These are phyloP conservation scores for Persicaria tinctoria DNA, from an alignment of 148 eudicot species.

Conservation along the genomic window DNA sequence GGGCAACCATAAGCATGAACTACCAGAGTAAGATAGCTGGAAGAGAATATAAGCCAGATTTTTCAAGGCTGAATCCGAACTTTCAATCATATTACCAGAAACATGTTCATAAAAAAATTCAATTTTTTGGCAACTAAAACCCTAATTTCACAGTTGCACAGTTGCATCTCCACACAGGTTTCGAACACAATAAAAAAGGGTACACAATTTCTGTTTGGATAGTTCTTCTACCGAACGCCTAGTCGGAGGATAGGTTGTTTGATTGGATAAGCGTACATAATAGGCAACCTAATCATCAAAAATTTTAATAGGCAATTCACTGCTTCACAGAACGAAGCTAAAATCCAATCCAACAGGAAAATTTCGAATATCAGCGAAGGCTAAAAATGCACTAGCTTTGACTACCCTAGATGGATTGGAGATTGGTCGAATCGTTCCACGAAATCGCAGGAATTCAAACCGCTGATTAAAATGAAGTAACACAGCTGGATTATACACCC, in stretches of 20 bases:
- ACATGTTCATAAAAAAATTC: background rate
- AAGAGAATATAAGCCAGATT: background rate
- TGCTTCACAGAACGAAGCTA: background rate
- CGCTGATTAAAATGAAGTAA: background rate
- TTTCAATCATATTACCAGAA: background rate
- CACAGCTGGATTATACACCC: background rate
- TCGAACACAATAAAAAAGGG: background rate
- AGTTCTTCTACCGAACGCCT: background rate
- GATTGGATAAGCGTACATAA: too few species aligned
- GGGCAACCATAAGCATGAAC: background rate
- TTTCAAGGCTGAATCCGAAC: background rate
- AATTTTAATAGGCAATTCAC: too few species aligned
- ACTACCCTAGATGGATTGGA: background rate
- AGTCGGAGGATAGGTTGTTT: background rate
- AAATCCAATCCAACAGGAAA: background rate
- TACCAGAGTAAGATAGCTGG: background rate
- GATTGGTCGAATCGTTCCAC: background rate
- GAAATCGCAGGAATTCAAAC: background rate
- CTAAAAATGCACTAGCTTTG: background rate
- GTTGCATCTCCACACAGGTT: background rate
- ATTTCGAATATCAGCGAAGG: background rate
- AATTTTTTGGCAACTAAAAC: background rate
- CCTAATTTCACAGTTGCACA: background rate
- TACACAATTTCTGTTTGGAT: background rate
- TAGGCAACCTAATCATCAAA: background rate